A percentile compares a stretch with the other conserved stretches of the same genome.
Evolutionary conservation across 306 rosid species (phyloP).

Genomic region (Fagus sylvatica): DNA sequence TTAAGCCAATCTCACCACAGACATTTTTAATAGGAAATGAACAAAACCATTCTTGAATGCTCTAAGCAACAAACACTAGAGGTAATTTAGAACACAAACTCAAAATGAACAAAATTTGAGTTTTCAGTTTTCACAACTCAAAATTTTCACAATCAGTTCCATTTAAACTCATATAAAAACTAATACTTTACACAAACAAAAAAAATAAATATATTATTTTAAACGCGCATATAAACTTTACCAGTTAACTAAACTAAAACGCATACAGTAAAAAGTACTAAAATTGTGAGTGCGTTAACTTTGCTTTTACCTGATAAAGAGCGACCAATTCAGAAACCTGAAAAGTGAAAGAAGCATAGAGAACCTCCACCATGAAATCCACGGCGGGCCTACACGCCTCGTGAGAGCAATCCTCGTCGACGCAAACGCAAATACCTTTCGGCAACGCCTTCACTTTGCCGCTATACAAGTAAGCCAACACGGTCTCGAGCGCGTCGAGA

Average conservation of each 20-base stretch:
- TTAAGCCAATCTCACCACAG: not conserved
- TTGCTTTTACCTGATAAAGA: slow-evolving; percentile 47
- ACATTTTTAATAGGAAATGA: not conserved
- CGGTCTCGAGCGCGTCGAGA: slow-evolving; percentile 36
- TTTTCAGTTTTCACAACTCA: too few relatives aligned
- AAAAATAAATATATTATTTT: too few relatives aligned
- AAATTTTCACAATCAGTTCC: too few relatives aligned
- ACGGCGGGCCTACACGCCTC: slow-evolving; percentile 52
- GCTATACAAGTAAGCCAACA: slow-evolving; percentile 54
- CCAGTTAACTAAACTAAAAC: too few relatives aligned
- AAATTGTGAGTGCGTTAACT: too few relatives aligned
- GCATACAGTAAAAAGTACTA: too few relatives aligned
- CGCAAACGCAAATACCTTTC: slow-evolving; percentile 41
- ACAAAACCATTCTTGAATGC: not conserved
- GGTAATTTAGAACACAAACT: not conserved
- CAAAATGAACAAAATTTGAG: too few relatives aligned
- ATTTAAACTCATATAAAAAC: too few relatives aligned
- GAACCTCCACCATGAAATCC: slow-evolving; percentile 54
- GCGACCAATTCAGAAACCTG: slow-evolving; percentile 42
- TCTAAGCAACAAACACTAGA: not conserved
- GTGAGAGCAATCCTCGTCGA: slow-evolving; percentile 58
- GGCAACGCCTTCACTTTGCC: slow-evolving; percentile 40
- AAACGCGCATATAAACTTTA: too few relatives aligned
- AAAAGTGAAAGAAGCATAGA: slow-evolving; percentile 50
- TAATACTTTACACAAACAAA: too few relatives aligned